These are phyloP conservation scores for Psilocybe subaeruginosa DNA, from an alignment of 768 basidiomycete genomes.

Conservation along the genomic window DNA sequence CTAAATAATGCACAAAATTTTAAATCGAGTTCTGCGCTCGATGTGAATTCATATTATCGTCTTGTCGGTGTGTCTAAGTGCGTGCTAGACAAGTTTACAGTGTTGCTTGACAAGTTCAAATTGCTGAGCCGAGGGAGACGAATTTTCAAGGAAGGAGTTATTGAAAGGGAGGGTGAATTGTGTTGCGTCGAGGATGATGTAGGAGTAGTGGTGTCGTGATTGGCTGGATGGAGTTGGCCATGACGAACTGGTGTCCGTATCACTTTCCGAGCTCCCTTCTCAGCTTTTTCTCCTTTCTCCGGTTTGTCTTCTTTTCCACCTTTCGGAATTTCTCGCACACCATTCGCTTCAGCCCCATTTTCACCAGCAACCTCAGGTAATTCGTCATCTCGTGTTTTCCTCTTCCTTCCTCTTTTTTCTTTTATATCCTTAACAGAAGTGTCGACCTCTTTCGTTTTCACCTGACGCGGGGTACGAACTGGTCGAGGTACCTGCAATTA, in stretches of 20 bases:
- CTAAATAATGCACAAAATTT: not conserved
- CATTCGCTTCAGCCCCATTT: slow-evolving; percentile 20
- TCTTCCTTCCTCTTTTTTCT: slow-evolving; percentile 41
- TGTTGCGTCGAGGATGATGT: slow-evolving; percentile 23
- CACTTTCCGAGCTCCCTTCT: slow-evolving; percentile 29
- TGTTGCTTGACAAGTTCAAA: slow-evolving; percentile 16
- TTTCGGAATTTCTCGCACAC: not conserved
- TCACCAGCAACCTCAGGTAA: slow-evolving; percentile 22
- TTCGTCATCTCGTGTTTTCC: slow-evolving; percentile 50
- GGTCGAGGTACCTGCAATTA: slow-evolving; percentile 22
- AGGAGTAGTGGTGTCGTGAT: slow-evolving; percentile 22
- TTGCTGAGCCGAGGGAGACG: slow-evolving; percentile 53
- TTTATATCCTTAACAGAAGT: slow-evolving; percentile 29
- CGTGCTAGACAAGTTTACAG: slow-evolving; percentile 15
- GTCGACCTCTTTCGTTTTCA: slow-evolving; percentile 30
- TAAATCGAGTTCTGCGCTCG: not conserved
- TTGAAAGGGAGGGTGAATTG: slow-evolving; percentile 29
- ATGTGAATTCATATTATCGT: slow-evolving; percentile 7
- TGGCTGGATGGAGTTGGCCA: slow-evolving; percentile 13
- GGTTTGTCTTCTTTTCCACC: slow-evolving; percentile 15
- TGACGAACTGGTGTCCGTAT: slow-evolving; percentile 34
- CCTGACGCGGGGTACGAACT: slow-evolving; percentile 29
- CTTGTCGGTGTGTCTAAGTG: slow-evolving; percentile 22
- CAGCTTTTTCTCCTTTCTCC: slow-evolving; percentile 26
- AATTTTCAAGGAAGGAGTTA: slow-evolving; percentile 57